These are phyloP conservation scores for Kentomonas sorsogonicus DNA, from an alignment of 208 protist species.

Conservation along the genomic window DNA sequence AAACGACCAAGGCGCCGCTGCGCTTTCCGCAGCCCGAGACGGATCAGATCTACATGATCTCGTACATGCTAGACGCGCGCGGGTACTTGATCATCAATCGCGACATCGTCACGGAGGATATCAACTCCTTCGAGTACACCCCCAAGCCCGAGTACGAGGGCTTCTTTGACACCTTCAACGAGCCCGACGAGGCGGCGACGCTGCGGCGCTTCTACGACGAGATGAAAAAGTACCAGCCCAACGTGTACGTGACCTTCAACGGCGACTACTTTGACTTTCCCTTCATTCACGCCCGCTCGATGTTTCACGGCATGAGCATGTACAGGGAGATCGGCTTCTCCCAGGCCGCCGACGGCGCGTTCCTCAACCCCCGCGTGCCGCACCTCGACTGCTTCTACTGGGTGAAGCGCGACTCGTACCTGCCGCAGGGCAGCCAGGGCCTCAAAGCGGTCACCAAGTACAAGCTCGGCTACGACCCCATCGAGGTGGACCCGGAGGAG, in stretches of 20 bases:
- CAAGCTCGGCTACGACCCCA: slow-evolving; percentile 99
- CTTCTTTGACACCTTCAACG: slow-evolving; percentile 97
- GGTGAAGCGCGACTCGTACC: slow-evolving; percentile 99
- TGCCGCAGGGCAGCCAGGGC: slow-evolving; percentile 96
- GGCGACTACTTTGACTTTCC: slow-evolving; percentile 99
- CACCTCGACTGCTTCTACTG: slow-evolving; percentile 99
- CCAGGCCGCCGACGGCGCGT: slow-evolving; percentile 88
- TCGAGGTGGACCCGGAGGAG: slow-evolving; percentile 99
- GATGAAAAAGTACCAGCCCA: slow-evolving; percentile 94
- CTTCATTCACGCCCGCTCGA: slow-evolving; percentile 95
- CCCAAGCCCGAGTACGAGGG: slow-evolving; percentile 97
- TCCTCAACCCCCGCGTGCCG: slow-evolving; percentile 81
- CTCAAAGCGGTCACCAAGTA: slow-evolving; percentile 98
- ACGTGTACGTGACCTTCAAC: slow-evolving; percentile 99
- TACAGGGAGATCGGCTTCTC: slow-evolving; percentile 84
- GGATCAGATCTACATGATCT: slow-evolving; percentile 99
- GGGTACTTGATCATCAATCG: slow-evolving; percentile 98
- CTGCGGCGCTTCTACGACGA: slow-evolving; percentile 96
- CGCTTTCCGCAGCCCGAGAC: slow-evolving; percentile 98
- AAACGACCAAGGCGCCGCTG: slow-evolving; percentile 98
- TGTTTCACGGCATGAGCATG: slow-evolving; percentile 84
- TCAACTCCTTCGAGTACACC: slow-evolving; percentile 99
- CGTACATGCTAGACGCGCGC: slow-evolving; percentile 99
- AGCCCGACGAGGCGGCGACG: slow-evolving; percentile 89
- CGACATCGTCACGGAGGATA: slow-evolving; percentile 97